A percentile compares a stretch with the other conserved stretches of the same genome.
Evolutionary conservation across 495 filamentous ascomycete genomes (phyloP).

Genomic region (Hypoxylon crocopeplum): DNA sequence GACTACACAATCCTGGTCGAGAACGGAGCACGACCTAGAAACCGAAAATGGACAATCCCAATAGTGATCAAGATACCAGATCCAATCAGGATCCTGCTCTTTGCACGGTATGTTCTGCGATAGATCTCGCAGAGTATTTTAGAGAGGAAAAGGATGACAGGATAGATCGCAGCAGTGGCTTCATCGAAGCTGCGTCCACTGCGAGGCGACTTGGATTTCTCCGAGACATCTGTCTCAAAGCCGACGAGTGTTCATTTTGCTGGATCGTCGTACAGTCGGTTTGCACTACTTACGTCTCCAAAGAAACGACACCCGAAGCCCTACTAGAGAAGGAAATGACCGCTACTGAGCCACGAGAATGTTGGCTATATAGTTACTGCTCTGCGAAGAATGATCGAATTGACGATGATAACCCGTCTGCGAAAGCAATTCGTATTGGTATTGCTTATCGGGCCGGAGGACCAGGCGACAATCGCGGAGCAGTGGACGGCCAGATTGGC

Average conservation of each 20-base stretch:
- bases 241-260: neutral
- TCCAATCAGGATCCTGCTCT: too few species aligned
- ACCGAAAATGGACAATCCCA: too few species aligned
- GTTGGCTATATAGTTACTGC: conserved; percentile 4
- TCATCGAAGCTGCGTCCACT: neutral
- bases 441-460: neutral
- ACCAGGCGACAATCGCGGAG: neutral
- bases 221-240: neutral
- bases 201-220: neutral
- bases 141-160: neutral
- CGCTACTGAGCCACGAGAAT: neutral
- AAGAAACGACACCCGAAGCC: neutral
- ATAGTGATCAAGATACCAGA: too few species aligned
- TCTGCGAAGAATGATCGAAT: neutral
- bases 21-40: too few species aligned
- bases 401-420: neutral
- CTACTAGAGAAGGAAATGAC: neutral
- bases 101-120: neutral
- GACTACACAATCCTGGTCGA: too few species aligned
- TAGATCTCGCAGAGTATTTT: neutral
- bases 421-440: conserved; percentile 1
- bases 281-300: neutral
- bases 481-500: neutral
- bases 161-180: neutral
- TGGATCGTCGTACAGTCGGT: neutral